phyloP scores from a whole-genome alignment of 208 protist species.

The Trypanosoma boissoni region DNA sequence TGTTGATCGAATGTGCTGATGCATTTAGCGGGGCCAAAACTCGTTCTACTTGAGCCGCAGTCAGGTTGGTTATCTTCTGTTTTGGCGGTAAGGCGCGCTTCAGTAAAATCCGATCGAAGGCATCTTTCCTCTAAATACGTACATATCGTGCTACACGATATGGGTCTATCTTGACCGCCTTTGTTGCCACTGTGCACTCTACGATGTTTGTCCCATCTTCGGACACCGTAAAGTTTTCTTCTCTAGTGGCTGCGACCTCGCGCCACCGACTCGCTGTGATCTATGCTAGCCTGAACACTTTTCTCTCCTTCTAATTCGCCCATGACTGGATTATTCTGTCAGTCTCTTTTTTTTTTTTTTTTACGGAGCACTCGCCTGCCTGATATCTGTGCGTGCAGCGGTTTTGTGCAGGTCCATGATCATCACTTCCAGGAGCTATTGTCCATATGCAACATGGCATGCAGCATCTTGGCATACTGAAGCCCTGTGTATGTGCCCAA shows the following conservation, averaged over 20 bases:
- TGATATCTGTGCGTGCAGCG: not conserved
- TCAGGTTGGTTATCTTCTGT: not conserved
- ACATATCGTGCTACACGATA: not conserved
- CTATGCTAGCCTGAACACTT: not conserved
- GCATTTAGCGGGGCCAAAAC: not conserved
- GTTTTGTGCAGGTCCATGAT: not conserved
- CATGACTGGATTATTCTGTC: not conserved
- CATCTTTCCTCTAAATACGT: not conserved
- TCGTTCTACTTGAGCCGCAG: not conserved
- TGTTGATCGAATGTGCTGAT: not conserved
- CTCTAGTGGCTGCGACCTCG: not conserved
- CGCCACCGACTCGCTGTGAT: not conserved
- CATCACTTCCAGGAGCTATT: not conserved
- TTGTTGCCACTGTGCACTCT: not conserved
- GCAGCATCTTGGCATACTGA: not conserved
- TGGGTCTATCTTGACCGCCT: not conserved
- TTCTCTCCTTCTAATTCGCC: not conserved
- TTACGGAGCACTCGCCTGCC: not conserved
- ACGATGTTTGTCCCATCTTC: not conserved
- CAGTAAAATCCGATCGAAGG: not conserved
- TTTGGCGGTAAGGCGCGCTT: not conserved
- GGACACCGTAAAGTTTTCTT: not conserved
- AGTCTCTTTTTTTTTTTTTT: not conserved
- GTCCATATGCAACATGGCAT: not conserved
- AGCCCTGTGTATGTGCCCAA: not conserved